A percentile compares a stretch with the other conserved stretches of the same genome.
Conservation (phyloP, 2,329 filamentous ascomycete genomes). For the Pseudogymnoascus sp. region DNA sequence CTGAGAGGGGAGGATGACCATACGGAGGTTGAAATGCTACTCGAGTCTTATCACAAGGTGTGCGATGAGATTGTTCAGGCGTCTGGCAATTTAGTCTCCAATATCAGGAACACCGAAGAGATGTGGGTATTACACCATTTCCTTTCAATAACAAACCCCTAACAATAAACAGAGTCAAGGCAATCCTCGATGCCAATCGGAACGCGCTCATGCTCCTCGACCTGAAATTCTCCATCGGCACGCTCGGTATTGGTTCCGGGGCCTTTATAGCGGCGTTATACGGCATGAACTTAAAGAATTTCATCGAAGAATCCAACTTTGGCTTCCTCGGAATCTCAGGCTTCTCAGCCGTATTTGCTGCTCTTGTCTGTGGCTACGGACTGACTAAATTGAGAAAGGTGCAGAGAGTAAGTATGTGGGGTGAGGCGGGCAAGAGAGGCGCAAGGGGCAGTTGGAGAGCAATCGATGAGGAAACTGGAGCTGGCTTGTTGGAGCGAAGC, state of each 20-base stretch:
- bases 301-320: constrained; percentile 86
- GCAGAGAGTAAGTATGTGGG: constrained; percentile 77
- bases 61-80: constrained; percentile 97
- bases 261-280: constrained; percentile 98
- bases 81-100: constrained; percentile 82
- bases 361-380: constrained; percentile 74
- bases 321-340: constrained; percentile 72
- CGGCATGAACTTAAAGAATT: constrained; percentile 98
- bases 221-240: constrained; percentile 91
- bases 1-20: constrained; percentile 74
- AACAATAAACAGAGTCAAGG: constrained; percentile 60
- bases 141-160: neutral
- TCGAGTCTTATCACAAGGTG: constrained; percentile 96
- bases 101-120: constrained; percentile 96
- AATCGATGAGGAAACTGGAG: constrained; percentile 13
- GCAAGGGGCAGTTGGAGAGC: constrained; percentile 20
- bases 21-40: constrained; percentile 90
- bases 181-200: constrained; percentile 94
- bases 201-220: constrained; percentile 97
- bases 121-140: constrained; percentile 53
- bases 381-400: constrained; percentile 75
- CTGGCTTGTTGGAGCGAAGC: constrained; percentile 19
- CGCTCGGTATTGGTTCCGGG: constrained; percentile 85
- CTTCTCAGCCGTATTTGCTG: constrained; percentile 62
- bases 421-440: constrained; percentile 22